phyloP scores from a whole-genome alignment of 2,329 filamentous ascomycete species.

The Aspergillus pseudonomiae region DNA sequence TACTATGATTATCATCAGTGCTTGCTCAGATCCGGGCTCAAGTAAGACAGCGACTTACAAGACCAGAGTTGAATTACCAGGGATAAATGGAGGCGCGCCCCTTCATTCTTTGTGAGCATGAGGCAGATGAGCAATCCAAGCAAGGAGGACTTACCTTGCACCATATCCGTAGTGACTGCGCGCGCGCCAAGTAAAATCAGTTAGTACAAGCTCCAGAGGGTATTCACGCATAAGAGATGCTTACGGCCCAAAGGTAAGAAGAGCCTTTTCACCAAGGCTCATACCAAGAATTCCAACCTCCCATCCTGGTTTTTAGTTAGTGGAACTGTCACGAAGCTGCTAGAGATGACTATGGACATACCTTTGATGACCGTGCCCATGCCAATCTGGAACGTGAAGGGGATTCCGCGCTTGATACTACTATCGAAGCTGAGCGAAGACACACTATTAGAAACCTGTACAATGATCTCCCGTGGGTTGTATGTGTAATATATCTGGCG shows the following conservation, averaged over 20 bases:
- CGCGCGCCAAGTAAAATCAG: not conserved
- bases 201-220: too few species aligned
- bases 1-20: slow-evolving; percentile 1
- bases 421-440: slow-evolving; percentile 19
- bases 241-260: slow-evolving; percentile 24
- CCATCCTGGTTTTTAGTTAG: slow-evolving; percentile 16
- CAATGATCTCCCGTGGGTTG: not conserved
- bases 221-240: not conserved
- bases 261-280: slow-evolving; percentile 24
- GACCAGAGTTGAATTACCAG: slow-evolving; percentile 22
- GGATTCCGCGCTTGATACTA: slow-evolving; percentile 22
- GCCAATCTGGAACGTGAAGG: slow-evolving; percentile 23
- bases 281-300: slow-evolving; percentile 22
- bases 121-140: not conserved
- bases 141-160: slow-evolving; percentile 9
- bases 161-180: slow-evolving; percentile 22
- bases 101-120: slow-evolving; percentile 7
- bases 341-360: not conserved
- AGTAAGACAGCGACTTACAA: slow-evolving; percentile 14
- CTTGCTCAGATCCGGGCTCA: not conserved
- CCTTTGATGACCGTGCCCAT: slow-evolving; percentile 24
- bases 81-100: slow-evolving; percentile 23
- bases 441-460: not conserved
- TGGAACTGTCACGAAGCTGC: not conserved
- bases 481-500: not conserved